These are phyloP conservation scores for Ophiocordyceps camponoti-floridani DNA, from an alignment of 2,329 filamentous ascomycete genomes.

Conservation along the genomic window DNA sequence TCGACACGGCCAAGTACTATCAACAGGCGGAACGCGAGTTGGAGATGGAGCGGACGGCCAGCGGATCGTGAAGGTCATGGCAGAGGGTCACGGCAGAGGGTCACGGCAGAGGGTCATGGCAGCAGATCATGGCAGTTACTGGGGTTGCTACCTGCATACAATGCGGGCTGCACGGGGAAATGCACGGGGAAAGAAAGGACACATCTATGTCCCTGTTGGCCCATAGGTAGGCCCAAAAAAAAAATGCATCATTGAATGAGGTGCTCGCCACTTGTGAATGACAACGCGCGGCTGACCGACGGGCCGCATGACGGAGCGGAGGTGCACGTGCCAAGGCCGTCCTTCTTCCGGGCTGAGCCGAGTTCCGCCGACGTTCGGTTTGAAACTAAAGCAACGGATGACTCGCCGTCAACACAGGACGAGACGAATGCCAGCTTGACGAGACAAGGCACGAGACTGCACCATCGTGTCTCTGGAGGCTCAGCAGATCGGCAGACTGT, in stretches of 20 bases:
- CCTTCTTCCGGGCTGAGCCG: neutral
- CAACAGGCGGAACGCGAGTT: constrained; percentile 86
- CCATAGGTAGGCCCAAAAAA: neutral
- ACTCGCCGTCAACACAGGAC: neutral
- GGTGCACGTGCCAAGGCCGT: neutral
- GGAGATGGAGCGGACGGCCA: constrained; percentile 44
- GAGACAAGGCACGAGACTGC: neutral
- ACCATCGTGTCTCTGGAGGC: neutral
- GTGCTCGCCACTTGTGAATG: neutral
- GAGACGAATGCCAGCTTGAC: neutral
- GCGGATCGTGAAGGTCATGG: neutral
- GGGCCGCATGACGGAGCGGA: neutral
- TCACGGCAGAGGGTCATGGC: too few species aligned
- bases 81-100: too few species aligned
- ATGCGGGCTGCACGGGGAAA: too few species aligned
- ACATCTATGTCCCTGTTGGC: neutral
- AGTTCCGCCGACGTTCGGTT: neutral
- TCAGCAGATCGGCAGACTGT: neutral
- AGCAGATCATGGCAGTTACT: too few species aligned
- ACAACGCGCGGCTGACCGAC: neutral
- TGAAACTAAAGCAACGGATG: neutral
- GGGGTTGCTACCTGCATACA: too few species aligned
- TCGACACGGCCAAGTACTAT: constrained; percentile 98
- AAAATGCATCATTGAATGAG: neutral
- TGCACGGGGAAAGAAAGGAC: too few species aligned